phyloP scores from a whole-genome alignment of 202 grass and related monocot genomes.

The Tripidium arundinaceum region DNA sequence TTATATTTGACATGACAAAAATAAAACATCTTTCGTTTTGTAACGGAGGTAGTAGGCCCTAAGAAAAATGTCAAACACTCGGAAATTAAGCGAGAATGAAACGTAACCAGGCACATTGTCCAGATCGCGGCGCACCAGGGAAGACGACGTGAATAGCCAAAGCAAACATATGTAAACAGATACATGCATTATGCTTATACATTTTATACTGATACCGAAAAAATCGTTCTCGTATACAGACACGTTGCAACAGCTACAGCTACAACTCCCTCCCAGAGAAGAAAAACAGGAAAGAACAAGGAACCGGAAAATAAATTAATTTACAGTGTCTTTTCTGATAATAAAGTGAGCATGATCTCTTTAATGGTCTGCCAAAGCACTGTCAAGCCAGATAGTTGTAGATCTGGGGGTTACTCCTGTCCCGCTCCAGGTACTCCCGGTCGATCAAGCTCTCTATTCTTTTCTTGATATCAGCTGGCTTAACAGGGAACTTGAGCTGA shows the following conservation, averaged over 20 bases:
- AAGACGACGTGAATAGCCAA: neutral
- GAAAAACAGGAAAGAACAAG: slow-evolving; percentile 7
- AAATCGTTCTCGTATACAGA: slow-evolving; percentile 39
- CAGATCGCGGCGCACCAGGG: neutral
- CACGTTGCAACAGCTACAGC: slow-evolving; percentile 17
- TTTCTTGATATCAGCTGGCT: slow-evolving; percentile 97
- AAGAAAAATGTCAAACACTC: neutral
- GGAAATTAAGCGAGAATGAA: neutral
- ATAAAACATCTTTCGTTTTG: neutral
- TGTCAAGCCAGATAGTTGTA: slow-evolving; percentile 96
- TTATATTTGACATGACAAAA: neutral
- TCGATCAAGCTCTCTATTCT: slow-evolving; percentile 98
- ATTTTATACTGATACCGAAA: slow-evolving; percentile 32
- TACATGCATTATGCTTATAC: slow-evolving; percentile 9
- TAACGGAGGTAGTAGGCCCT: neutral
- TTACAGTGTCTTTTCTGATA: slow-evolving; percentile 33
- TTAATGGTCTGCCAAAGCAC: neutral
- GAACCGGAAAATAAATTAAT: slow-evolving; percentile 25
- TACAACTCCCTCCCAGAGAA: slow-evolving; percentile 4
- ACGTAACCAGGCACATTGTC: neutral
- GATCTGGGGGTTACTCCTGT: slow-evolving; percentile 96
- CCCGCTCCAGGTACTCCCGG: slow-evolving; percentile 92
- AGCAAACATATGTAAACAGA: neutral
- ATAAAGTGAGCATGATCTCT: slow-evolving; percentile 20
- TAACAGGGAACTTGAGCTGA: slow-evolving; percentile 99